Evolutionary conservation across 176 grass and related monocot genomes (phyloP), one percentile per base, ranked within the genome.

Genomic region (Eleusine coracana): DNA sequence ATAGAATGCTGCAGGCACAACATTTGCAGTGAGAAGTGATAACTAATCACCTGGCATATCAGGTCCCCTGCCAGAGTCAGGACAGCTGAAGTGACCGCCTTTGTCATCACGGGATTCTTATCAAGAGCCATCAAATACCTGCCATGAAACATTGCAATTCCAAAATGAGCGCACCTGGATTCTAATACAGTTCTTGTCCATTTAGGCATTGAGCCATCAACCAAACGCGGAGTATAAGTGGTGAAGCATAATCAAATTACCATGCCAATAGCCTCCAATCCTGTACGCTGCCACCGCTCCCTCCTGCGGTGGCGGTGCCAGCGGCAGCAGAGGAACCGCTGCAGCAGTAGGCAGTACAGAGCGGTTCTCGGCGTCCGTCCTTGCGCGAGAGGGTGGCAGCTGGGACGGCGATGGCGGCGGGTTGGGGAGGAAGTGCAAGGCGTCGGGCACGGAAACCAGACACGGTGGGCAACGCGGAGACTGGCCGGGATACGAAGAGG

Each of bases 31-130:
- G 20, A 72, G 18, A 51, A 45, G 18, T 27, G 20, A 72, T 13
- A 51, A 25, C 20, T 65, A 65, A 12, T 31, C 63, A 92, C 92
- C 92, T 92, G 89, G 59, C 89, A 94, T 71, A 94, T 94, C 56
- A 94, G 68, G 76, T 94, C 92, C 74, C 92, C 87, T 14, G 83
- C 46, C 7, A 92, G 84, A 21, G 84, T 94, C 1, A 94, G 87
- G 71, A 89, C 55, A 38, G 89, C 87, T 61, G 89, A 94, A 25
- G 89, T 91, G 56, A 91, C 71, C 5, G 89, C 86, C 87, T 94
- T 94, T 37, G 92, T 87, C 0, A 66, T 75, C 77, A 94, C 68
- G n/a, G 92, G 89, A 46, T 92, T 77, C 75, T 89, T 89, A 73
- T 92, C 90, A 66, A 92, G 86, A 71, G 86, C 7, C 75, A 83